phyloP scores from a whole-genome alignment of 169 alveolate species.

The Plasmodium coatneyi region DNA sequence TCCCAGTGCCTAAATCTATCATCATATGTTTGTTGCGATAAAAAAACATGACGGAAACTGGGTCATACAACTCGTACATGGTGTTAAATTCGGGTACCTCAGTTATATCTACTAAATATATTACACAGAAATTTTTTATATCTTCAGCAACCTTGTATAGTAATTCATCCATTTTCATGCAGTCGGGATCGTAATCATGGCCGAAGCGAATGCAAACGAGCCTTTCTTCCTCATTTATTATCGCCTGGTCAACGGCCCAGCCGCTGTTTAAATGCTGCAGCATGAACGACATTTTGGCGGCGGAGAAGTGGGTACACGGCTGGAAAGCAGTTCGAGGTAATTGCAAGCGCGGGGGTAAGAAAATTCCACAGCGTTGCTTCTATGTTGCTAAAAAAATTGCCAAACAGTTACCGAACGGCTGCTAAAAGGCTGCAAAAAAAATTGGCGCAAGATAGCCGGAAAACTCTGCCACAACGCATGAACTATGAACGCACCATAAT shows the following conservation, averaged over 20 bases:
- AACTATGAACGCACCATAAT: background rate
- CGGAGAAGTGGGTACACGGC: background rate
- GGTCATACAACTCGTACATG: conserved; percentile 98
- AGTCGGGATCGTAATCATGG: conserved; percentile 97
- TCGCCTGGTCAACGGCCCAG: conserved; percentile 99
- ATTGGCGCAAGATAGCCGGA: background rate
- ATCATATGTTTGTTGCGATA: conserved; percentile 98
- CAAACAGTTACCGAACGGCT: background rate
- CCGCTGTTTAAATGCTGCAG: conserved; percentile 98
- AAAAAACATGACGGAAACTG: conserved; percentile 98
- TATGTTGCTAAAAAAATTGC: background rate
- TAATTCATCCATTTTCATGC: conserved; percentile 98
- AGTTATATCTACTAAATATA: conserved; percentile 97
- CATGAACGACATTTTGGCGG: conserved; percentile 95
- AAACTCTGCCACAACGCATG: background rate
- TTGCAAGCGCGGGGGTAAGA: background rate
- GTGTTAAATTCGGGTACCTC: conserved; percentile 99
- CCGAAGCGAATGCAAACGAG: conserved; percentile 98
- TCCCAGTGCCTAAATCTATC: conserved; percentile 99
- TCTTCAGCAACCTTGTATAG: conserved; percentile 96
- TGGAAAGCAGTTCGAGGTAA: background rate
- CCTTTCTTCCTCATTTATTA: conserved; percentile 96
- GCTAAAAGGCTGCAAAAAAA: background rate
- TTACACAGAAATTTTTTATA: conserved; percentile 96
- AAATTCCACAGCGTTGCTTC: background rate